Conservation (phyloP, 2,329 filamentous ascomycete genomes). For the Emergomyces orientalis region DNA sequence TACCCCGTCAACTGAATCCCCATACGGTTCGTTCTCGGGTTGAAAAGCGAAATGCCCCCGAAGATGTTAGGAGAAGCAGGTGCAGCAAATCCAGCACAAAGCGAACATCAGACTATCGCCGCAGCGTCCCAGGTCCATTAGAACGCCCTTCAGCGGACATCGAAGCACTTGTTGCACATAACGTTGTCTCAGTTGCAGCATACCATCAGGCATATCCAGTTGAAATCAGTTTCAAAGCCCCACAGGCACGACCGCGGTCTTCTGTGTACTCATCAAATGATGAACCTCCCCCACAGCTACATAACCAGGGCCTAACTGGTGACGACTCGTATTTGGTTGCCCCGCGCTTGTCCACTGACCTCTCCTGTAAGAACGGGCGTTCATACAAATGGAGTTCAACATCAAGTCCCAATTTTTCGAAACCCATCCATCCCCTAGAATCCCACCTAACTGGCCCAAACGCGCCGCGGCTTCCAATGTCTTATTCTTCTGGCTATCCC, state of each 20-base stretch:
- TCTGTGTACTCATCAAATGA: background rate
- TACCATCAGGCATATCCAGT: background rate
- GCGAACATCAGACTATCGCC: background rate
- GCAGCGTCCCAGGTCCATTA: background rate
- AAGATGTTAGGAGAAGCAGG: conserved; percentile 7
- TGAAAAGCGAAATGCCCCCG: conserved; percentile 11
- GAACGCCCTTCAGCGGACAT: background rate
- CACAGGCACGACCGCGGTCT: background rate
- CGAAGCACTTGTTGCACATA: background rate
- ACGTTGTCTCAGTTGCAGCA: background rate
- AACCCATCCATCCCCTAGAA: background rate
- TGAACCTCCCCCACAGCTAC: background rate
- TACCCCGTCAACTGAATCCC: conserved; percentile 11
- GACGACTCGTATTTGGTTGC: background rate
- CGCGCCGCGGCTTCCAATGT: background rate
- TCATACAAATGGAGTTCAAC: background rate
- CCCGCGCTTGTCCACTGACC: background rate
- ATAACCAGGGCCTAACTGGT: background rate
- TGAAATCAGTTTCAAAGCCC: background rate
- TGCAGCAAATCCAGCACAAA: conserved; percentile 1
- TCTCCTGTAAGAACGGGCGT: background rate
- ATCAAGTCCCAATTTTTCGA: conserved; percentile 14
- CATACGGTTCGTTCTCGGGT: conserved; percentile 10
- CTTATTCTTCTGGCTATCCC: background rate
- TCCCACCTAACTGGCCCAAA: background rate